phyloP scores from a whole-genome alignment of 2,329 filamentous ascomycete genomes.

The Trichoderma sp. region DNA sequence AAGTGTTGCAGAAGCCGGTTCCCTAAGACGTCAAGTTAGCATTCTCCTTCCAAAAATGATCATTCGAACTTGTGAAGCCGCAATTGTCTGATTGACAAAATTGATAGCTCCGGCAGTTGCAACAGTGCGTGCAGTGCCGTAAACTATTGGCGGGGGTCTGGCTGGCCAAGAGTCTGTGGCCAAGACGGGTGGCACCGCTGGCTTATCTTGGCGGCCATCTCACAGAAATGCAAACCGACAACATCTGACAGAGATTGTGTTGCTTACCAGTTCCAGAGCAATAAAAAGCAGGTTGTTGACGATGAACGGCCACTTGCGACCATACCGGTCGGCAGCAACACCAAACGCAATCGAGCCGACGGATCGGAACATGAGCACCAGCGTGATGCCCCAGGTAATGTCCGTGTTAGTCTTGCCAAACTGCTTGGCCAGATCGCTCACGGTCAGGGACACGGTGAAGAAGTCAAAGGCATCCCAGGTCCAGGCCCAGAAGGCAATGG shows the following conservation, averaged over 20 bases:
- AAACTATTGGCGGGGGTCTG: not conserved
- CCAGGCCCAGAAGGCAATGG: slow-evolving; percentile 59
- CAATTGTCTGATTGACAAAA: not conserved
- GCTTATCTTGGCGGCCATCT: slow-evolving; percentile 6
- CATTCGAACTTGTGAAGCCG: not conserved
- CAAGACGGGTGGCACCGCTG: slow-evolving; percentile 30
- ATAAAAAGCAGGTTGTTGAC: slow-evolving; percentile 75
- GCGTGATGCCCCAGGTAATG: slow-evolving; percentile 66
- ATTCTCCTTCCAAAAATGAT: not conserved
- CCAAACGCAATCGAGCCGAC: slow-evolving; percentile 59
- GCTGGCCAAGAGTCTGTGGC: slow-evolving; percentile 7
- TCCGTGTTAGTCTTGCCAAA: slow-evolving; percentile 59
- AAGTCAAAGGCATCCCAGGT: slow-evolving; percentile 68
- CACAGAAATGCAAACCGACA: not conserved
- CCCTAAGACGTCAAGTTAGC: slow-evolving; percentile 41
- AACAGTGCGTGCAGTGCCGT: not conserved
- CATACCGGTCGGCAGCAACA: slow-evolving; percentile 58
- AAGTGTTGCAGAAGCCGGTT: slow-evolving; percentile 70
- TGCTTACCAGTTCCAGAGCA: slow-evolving; percentile 67
- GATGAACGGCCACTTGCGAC: slow-evolving; percentile 72
- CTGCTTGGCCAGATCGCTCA: slow-evolving; percentile 54
- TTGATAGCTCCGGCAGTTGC: slow-evolving; percentile 20
- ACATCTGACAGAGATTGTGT: not conserved
- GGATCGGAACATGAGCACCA: slow-evolving; percentile 64
- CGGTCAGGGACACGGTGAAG: slow-evolving; percentile 64